Percentiles rank a stretch among this genome's conserved stretches.
phyloP scores from a whole-genome alignment of 2,329 filamentous ascomycete genomes.

The Pyricularia sp. region DNA sequence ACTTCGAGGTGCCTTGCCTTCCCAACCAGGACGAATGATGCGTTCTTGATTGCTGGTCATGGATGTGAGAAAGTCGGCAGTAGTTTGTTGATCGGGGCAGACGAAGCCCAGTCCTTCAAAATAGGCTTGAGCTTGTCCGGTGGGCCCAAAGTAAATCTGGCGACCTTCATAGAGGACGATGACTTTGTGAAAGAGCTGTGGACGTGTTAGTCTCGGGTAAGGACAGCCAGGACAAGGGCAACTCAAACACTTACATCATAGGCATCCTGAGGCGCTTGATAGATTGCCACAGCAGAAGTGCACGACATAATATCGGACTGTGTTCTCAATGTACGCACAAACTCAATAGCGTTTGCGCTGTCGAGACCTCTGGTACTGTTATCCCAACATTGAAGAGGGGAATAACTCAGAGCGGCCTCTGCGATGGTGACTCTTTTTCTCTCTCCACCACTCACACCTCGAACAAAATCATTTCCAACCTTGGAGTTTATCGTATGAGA shows the following conservation, averaged over 20 bases:
- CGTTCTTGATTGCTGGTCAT: constrained; percentile 50
- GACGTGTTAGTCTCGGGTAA: no score
- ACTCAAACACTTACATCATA: constrained; percentile 32
- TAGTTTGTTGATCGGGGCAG: constrained; percentile 53
- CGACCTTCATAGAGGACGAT: constrained; percentile 45
- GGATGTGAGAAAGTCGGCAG: constrained; percentile 59
- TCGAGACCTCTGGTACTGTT: constrained; percentile 65
- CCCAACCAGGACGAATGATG: constrained; percentile 39
- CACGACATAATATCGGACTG: constrained; percentile 53
- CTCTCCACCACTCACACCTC: constrained; percentile 64
- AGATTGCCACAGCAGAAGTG: constrained; percentile 60
- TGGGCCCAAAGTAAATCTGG: constrained; percentile 50
- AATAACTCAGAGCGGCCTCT: constrained; percentile 44
- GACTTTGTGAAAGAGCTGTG: constrained; percentile 40
- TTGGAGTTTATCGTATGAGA: constrained; percentile 59
- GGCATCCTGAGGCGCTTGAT: constrained; percentile 51
- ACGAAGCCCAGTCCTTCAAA: constrained; percentile 56
- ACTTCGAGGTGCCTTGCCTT: constrained; percentile 42
- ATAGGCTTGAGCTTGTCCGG: constrained; percentile 47
- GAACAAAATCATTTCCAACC: constrained; percentile 63
- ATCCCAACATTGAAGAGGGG: constrained; percentile 52
- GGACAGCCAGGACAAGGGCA: no score
- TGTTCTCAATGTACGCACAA: constrained; percentile 55
- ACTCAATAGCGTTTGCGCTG: constrained; percentile 63
- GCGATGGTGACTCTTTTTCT: constrained; percentile 53